Evolutionary conservation across 2,329 filamentous ascomycete species (phyloP).

Genomic region (Epichloe sylvatica): DNA sequence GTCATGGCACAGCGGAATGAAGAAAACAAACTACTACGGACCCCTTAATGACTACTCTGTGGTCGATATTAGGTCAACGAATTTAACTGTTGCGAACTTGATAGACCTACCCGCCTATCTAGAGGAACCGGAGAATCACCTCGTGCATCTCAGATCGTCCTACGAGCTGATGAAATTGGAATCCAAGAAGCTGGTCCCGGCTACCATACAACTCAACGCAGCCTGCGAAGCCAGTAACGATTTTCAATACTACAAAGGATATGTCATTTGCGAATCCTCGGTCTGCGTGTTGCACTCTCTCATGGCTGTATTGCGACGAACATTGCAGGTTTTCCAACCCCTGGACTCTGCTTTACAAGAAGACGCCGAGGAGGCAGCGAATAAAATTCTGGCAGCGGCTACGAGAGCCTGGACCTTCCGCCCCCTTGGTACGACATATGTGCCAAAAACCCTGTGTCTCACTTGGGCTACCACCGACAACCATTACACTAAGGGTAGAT

Average conservation of each 20-base stretch:
- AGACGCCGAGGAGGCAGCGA: background rate
- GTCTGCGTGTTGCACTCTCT: slow-evolving; percentile 3
- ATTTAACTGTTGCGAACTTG: slow-evolving; percentile 4
- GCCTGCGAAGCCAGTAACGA: slow-evolving; percentile 1
- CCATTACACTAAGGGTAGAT: background rate
- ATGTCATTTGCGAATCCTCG: slow-evolving; percentile 5
- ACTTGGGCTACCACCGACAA: slow-evolving; percentile 4
- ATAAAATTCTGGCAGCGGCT: background rate
- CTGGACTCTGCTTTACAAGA: background rate
- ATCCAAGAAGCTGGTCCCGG: slow-evolving; percentile 1
- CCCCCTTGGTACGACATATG: slow-evolving; percentile 3
- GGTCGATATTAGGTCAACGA: slow-evolving; percentile 4
- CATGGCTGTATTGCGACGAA: slow-evolving; percentile 4
- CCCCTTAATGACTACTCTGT: slow-evolving; percentile 6
- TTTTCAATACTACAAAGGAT: slow-evolving; percentile 3
- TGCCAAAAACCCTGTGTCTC: slow-evolving; percentile 5
- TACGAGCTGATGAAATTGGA: slow-evolving; percentile 5
- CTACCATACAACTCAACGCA: background rate
- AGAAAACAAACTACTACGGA: slow-evolving; percentile 3
- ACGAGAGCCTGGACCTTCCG: slow-evolving; percentile 5
- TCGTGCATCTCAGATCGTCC: background rate
- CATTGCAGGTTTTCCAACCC: slow-evolving; percentile 3
- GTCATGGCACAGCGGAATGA: slow-evolving; percentile 1
- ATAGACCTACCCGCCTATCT: slow-evolving; percentile 2
- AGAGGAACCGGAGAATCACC: slow-evolving; percentile 5